Evolutionary conservation across 768 basidiomycete genomes (phyloP).

Genomic region (Boletus barrowsii): DNA sequence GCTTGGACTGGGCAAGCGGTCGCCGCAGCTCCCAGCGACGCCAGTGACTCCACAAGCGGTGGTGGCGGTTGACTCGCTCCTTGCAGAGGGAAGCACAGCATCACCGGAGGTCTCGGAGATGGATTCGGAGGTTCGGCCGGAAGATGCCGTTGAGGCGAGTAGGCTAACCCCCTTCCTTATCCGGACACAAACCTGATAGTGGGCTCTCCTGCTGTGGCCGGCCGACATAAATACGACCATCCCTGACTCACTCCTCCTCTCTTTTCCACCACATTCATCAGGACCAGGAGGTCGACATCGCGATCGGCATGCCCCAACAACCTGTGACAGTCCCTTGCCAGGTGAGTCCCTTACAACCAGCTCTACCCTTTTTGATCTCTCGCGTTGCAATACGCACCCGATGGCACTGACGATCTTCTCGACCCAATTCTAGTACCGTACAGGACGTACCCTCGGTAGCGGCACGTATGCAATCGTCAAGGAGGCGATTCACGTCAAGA

Average conservation of each 20-base stretch:
- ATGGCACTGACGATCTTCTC: constrained; percentile 8
- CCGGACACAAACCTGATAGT: constrained; percentile 8
- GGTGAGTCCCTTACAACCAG: constrained; percentile 26
- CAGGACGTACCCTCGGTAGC: constrained; percentile 83
- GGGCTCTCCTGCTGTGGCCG: constrained; percentile 12
- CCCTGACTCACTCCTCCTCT: constrained; percentile 6
- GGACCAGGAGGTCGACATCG: constrained; percentile 12
- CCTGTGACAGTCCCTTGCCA: constrained; percentile 46
- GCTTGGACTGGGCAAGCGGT: constrained; percentile 26
- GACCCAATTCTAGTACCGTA: constrained; percentile 60
- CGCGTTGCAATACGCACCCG: neutral
- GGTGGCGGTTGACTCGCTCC: constrained; percentile 1
- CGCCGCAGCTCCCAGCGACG: constrained; percentile 30
- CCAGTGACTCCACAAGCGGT: constrained; percentile 23
- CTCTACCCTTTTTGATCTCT: neutral
- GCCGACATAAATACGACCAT: constrained; percentile 15
- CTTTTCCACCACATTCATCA: constrained; percentile 9
- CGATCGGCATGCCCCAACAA: constrained; percentile 28
- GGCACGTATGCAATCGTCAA: constrained; percentile 96
- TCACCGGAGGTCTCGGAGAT: constrained; percentile 21
- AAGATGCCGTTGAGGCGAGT: constrained; percentile 19
- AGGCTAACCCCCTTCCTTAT: neutral
- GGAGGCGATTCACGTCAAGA: constrained; percentile 93
- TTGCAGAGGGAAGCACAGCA: constrained; percentile 17
- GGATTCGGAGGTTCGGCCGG: constrained; percentile 28